phyloP scores from a whole-genome alignment of 768 basidiomycete genomes.

The Termitomyces sp. region DNA sequence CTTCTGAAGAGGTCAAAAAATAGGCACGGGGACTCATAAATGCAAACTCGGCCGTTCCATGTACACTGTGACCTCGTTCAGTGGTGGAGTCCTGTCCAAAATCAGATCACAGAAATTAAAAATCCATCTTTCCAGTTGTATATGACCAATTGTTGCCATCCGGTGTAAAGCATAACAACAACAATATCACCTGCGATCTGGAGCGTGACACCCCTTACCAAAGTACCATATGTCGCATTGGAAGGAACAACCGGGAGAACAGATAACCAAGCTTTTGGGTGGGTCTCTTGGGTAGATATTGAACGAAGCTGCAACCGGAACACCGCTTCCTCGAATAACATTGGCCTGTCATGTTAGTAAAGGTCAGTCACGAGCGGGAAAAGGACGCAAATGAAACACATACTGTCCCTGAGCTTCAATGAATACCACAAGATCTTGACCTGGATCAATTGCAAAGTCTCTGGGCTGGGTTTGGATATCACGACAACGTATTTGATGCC shows the following conservation, averaged over 20 bases:
- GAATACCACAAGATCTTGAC: slow-evolving; percentile 54
- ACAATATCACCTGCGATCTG: slow-evolving; percentile 57
- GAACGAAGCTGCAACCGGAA: slow-evolving; percentile 41
- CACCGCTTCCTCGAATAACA: slow-evolving; percentile 4
- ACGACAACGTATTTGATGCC: slow-evolving; percentile 21
- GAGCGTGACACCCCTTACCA: slow-evolving; percentile 34
- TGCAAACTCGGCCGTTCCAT: slow-evolving; percentile 38
- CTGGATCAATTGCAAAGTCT: slow-evolving; percentile 67
- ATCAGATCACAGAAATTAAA: slow-evolving; percentile 9
- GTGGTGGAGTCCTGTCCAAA: too few species aligned
- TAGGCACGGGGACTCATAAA: slow-evolving; percentile 45
- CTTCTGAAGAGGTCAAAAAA: too few species aligned
- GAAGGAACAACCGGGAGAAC: slow-evolving; percentile 25
- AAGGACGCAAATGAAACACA: background rate
- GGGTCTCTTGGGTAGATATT: slow-evolving; percentile 38
- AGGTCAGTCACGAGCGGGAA: background rate
- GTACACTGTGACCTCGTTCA: slow-evolving; percentile 21
- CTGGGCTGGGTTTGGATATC: slow-evolving; percentile 42
- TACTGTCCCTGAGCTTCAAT: slow-evolving; percentile 22
- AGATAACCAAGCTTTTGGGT: slow-evolving; percentile 38
- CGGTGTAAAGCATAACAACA: slow-evolving; percentile 40
- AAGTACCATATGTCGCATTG: slow-evolving; percentile 21
- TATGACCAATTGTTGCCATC: slow-evolving; percentile 26
- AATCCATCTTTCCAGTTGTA: slow-evolving; percentile 22
- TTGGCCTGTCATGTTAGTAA: slow-evolving; percentile 1